Conservation (phyloP, 768 basidiomycete genomes). For the Pleurotus tuber-regium region DNA sequence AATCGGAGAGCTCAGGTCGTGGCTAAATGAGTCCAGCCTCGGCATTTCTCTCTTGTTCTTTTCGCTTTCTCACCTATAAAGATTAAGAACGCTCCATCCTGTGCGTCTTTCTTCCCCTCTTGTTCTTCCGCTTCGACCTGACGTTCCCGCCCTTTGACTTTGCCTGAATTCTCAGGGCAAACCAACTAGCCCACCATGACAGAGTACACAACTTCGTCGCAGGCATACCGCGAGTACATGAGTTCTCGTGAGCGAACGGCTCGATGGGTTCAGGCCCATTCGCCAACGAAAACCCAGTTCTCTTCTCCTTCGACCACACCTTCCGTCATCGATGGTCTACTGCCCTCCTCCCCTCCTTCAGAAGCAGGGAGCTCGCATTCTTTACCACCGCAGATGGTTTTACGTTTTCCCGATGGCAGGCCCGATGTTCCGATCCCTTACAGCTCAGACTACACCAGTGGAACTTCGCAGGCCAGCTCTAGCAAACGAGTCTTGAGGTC, state of each 20-base stretch:
- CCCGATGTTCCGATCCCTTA: constrained; percentile 64
- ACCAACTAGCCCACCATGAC: constrained; percentile 45
- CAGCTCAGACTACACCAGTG: constrained; percentile 21
- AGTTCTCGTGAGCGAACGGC: constrained; percentile 60
- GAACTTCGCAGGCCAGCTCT: too few species aligned
- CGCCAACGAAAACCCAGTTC: constrained; percentile 37
- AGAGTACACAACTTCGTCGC: constrained; percentile 59
- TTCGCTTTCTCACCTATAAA: constrained; percentile 2
- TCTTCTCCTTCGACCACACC: constrained; percentile 62
- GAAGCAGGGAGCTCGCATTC: constrained; percentile 49
- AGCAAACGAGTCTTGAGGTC: constrained; percentile 25
- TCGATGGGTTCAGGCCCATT: constrained; percentile 53
- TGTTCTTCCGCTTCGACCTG: constrained; percentile 18
- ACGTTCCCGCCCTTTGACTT: constrained; percentile 13
- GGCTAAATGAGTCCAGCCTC: constrained; percentile 21
- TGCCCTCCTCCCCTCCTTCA: constrained; percentile 41
- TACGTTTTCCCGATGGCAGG: constrained; percentile 64
- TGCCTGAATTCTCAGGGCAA: constrained; percentile 10
- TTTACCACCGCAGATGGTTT: constrained; percentile 69
- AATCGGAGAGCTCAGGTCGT: constrained; percentile 18
- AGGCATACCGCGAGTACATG: constrained; percentile 57
- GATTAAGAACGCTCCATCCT: not conserved
- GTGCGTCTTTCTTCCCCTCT: constrained; percentile 20
- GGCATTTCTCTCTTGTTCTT: constrained; percentile 2
- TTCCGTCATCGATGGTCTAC: constrained; percentile 39